Percentiles rank a stretch among this genome's conserved stretches.
Conservation (phyloP, 1,139 yeast genomes). For the Geotrichum carabidarum region DNA sequence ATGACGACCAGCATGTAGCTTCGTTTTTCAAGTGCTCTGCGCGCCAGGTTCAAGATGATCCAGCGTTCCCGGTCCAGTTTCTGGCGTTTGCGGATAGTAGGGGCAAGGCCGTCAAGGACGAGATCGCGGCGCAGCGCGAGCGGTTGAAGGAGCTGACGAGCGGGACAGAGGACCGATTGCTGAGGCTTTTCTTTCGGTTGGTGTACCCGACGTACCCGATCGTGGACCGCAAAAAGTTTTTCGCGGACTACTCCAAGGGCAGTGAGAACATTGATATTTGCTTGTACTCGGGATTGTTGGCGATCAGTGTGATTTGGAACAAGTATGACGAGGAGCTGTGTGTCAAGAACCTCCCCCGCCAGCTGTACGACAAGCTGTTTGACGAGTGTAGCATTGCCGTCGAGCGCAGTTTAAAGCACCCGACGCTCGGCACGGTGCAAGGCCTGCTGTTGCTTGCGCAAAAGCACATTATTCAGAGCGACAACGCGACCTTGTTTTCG, state of each 20-base stretch:
- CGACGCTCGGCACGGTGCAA: slow-evolving; percentile 44
- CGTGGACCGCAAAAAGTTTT: slow-evolving; percentile 35
- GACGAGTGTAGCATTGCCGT: slow-evolving; percentile 33
- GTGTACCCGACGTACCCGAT: slow-evolving; percentile 39
- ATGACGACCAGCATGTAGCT: slow-evolving; percentile 27
- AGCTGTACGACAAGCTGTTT: slow-evolving; percentile 32
- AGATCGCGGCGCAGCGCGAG: slow-evolving; percentile 25
- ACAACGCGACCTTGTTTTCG: slow-evolving; percentile 34
- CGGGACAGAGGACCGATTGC: slow-evolving; percentile 32
- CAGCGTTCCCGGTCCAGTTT: slow-evolving; percentile 32
- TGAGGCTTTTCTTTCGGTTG: slow-evolving; percentile 36
- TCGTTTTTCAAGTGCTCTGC: slow-evolving; percentile 35
- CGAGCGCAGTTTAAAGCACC: slow-evolving; percentile 35
- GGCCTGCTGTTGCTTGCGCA: slow-evolving; percentile 39
- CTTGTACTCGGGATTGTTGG: slow-evolving; percentile 36
- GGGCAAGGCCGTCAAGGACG: slow-evolving; percentile 21
- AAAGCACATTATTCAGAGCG: slow-evolving; percentile 34
- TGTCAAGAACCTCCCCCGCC: slow-evolving; percentile 34
- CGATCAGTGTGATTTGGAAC: slow-evolving; percentile 39
- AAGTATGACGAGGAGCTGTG: slow-evolving; percentile 37
- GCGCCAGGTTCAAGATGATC: slow-evolving; percentile 29
- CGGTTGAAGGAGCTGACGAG: slow-evolving; percentile 27
- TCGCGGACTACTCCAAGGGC: slow-evolving; percentile 32
- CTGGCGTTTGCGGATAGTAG: slow-evolving; percentile 28
- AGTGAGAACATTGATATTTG: slow-evolving; percentile 34